Percentiles rank a stretch among this genome's conserved stretches.
These are phyloP conservation scores for Camellia oleifera DNA, from an alignment of 179 eudicot genomes.

Conservation along the genomic window DNA sequence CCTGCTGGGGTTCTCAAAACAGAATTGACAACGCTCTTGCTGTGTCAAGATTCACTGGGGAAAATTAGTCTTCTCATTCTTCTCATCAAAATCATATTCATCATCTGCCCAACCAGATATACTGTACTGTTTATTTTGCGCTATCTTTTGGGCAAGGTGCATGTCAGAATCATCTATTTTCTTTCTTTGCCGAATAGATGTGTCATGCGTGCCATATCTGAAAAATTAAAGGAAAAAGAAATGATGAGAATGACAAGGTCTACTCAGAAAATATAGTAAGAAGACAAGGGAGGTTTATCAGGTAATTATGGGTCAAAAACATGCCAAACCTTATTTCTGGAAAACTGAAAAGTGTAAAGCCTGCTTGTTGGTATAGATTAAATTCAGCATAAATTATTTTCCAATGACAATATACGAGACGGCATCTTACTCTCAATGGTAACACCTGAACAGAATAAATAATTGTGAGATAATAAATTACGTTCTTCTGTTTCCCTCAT, in stretches of 20 bases:
- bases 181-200: slow-evolving; percentile 46
- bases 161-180: slow-evolving; percentile 77
- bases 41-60: slow-evolving; percentile 70
- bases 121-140: slow-evolving; percentile 58
- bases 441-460: neutral
- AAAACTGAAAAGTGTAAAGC: neutral
- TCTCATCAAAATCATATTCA: slow-evolving; percentile 91
- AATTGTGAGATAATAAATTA: slow-evolving; percentile 19
- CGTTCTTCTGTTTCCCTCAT: slow-evolving; percentile 68
- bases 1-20: slow-evolving; percentile 87
- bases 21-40: slow-evolving; percentile 79
- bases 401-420: neutral
- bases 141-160: slow-evolving; percentile 70
- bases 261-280: neutral
- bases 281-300: neutral
- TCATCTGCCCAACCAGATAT: slow-evolving; percentile 69
- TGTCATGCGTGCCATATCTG: slow-evolving; percentile 60
- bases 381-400: neutral
- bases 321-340: neutral
- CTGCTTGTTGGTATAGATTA: neutral
- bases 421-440: neutral
- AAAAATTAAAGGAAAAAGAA: neutral
- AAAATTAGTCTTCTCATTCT: slow-evolving; percentile 30
- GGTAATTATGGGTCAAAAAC: neutral
- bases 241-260: neutral